phyloP scores from a whole-genome alignment of 2,329 filamentous ascomycete genomes.

The Colletotrichum godetiae region DNA sequence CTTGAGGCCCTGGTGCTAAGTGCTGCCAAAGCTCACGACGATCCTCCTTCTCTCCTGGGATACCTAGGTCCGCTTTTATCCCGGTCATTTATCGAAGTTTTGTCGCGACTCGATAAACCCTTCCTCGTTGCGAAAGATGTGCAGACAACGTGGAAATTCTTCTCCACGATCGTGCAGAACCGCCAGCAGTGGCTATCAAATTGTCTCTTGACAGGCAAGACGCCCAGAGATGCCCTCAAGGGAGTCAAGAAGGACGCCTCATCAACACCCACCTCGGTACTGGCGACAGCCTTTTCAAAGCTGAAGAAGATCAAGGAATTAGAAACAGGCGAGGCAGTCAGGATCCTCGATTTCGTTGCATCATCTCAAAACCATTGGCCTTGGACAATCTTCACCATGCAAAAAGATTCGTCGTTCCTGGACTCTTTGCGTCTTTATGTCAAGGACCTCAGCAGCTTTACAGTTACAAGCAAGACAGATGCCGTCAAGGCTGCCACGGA shows the following conservation, averaged over 20 bases:
- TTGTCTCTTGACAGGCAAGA: slow-evolving; percentile 88
- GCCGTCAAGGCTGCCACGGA: slow-evolving; percentile 69
- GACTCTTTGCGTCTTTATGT: slow-evolving; percentile 78
- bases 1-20: slow-evolving; percentile 79
- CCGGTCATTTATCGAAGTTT: slow-evolving; percentile 82
- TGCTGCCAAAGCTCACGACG: slow-evolving; percentile 72
- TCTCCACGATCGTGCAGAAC: slow-evolving; percentile 87
- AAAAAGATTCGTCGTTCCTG: slow-evolving; percentile 80
- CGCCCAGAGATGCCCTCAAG: slow-evolving; percentile 80
- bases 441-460: slow-evolving; percentile 64
- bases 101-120: slow-evolving; percentile 82
- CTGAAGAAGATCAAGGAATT: slow-evolving; percentile 74
- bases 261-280: slow-evolving; percentile 69
- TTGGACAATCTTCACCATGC: slow-evolving; percentile 87
- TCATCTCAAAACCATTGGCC: slow-evolving; percentile 95
- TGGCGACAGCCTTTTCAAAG: slow-evolving; percentile 78
- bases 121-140: slow-evolving; percentile 74
- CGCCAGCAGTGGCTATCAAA: slow-evolving; percentile 97
- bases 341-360: slow-evolving; percentile 87
- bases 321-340: slow-evolving; percentile 73
- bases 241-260: slow-evolving; percentile 63
- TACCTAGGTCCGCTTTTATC: slow-evolving; percentile 86
- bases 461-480: slow-evolving; percentile 64
- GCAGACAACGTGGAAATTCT: slow-evolving; percentile 82
- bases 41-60: slow-evolving; percentile 93